Conservation (phyloP, 768 basidiomycete genomes). For the Kockovaella imperatae region DNA sequence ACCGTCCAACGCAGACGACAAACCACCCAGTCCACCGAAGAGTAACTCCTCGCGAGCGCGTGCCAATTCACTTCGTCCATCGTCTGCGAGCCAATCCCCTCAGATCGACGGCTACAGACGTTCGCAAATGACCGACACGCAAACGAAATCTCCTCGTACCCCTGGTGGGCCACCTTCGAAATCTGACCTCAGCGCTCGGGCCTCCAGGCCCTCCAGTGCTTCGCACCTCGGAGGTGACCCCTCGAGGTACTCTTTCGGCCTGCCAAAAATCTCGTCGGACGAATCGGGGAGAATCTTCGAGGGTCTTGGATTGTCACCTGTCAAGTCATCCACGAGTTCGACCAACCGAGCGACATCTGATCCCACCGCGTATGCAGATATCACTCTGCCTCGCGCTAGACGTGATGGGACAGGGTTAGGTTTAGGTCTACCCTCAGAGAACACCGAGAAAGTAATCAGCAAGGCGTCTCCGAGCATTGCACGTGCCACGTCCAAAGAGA, state of each 20-base stretch:
- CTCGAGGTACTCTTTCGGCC: constrained; percentile 5
- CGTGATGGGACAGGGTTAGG: neutral
- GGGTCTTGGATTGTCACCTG: constrained; percentile 17
- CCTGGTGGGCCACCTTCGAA: too few relatives aligned
- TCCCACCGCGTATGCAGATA: neutral
- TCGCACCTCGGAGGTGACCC: neutral
- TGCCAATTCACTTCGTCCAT: too few relatives aligned
- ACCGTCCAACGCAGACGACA: too few relatives aligned
- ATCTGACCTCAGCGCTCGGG: neutral
- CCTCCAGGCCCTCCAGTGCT: neutral
- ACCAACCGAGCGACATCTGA: constrained; percentile 1
- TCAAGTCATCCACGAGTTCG: constrained; percentile 4
- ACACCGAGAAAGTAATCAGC: constrained; percentile 2
- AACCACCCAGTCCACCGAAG: too few relatives aligned
- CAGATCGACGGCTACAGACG: too few relatives aligned
- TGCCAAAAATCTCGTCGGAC: constrained; percentile 6
- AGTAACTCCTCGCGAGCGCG: too few relatives aligned
- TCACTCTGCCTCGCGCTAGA: neutral
- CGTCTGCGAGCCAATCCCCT: too few relatives aligned
- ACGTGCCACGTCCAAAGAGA: neutral
- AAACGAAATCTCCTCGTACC: neutral
- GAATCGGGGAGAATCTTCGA: constrained; percentile 12
- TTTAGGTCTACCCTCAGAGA: neutral
- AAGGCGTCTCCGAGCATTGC: neutral
- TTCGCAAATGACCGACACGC: neutral